Base-by-base conservation (phyloP, 352 stramenopile genomes). In the Phytophthora idaei region DNA sequence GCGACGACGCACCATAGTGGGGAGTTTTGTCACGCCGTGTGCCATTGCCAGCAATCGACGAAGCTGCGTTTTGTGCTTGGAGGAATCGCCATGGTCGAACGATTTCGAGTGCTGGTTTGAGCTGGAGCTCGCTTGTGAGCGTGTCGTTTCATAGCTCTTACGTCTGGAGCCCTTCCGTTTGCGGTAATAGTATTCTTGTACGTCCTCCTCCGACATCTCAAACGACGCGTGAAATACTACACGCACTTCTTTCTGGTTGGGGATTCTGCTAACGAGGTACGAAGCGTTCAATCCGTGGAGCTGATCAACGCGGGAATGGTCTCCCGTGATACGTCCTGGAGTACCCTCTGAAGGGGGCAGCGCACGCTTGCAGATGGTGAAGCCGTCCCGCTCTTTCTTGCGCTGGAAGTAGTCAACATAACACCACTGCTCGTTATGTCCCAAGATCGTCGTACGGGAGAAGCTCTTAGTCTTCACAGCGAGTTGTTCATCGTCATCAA, bases 1-100 rank as follows among this genome's bases (percentile, higher is more conserved):
- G 2, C 78, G 78, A 44, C 83, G 78, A 11, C 76, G 76, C 12
- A 92, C 69, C 17, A 90, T 51, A 12, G 67, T 60, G 2, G 77
- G 69, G 11, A 89, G 62, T 9, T 73, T 68, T 11, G 51, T 67
- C 3, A 76, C 62, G 9, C 69, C 74, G 11, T 76, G 70, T 1
- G 77, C 77, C 34, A 85, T 65, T 0, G 60, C 29, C 32, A 80
- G 11, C 28, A 84, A 48, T 4, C 68, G 52, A 48, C 59, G 58
- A 32, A 63, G 44, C 29, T 67, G 63, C 7, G 63, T 36, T 37
- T 59, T 71, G 14, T 69, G 45, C 25, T 47, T 55, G 42, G 5
- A 53, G 14, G 37, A 9, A 15, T 60, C 61, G 50, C 29, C 29
- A n/a, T 63, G 42, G 28, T 60, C 54, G 7, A 42, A 59, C 7